Conservation (phyloP, 2,329 filamentous ascomycete genomes). For the Arthrobotrys musiformis region DNA sequence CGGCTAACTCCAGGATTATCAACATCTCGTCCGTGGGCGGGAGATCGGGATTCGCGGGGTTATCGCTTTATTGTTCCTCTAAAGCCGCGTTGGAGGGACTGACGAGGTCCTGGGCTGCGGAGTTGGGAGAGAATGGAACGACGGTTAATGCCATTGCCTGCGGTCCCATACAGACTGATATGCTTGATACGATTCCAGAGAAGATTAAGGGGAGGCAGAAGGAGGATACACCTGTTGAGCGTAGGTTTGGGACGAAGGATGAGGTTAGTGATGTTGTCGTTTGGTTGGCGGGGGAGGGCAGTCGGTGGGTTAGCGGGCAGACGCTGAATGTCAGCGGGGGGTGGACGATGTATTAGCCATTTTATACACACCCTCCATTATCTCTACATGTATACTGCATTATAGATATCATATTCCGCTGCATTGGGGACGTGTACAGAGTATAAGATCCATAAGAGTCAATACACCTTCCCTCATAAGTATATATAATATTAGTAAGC, state of each 20-base stretch:
- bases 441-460: too few species aligned
- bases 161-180: slow-evolving; percentile 70
- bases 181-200: slow-evolving; percentile 68
- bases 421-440: too few species aligned
- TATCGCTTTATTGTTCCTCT: slow-evolving; percentile 67
- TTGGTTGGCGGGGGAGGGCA: slow-evolving; percentile 68
- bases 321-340: slow-evolving; percentile 69
- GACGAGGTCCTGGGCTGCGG: slow-evolving; percentile 70
- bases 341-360: slow-evolving; percentile 52
- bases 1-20: slow-evolving; percentile 67
- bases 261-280: slow-evolving; percentile 70
- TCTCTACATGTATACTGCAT: not conserved
- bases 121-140: slow-evolving; percentile 69
- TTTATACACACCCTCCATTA: too few species aligned
- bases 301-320: slow-evolving; percentile 69
- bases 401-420: too few species aligned
- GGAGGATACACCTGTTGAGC: slow-evolving; percentile 67
- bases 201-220: slow-evolving; percentile 66
- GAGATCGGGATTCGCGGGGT: slow-evolving; percentile 61
- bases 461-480: too few species aligned
- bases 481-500: too few species aligned
- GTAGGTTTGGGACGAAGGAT: slow-evolving; percentile 67
- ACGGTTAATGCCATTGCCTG: slow-evolving; percentile 73
- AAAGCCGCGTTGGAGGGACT: slow-evolving; percentile 72
- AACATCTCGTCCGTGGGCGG: slow-evolving; percentile 71